phyloP scores from a whole-genome alignment of 169 alveolate species.

The Babesia divergens region DNA sequence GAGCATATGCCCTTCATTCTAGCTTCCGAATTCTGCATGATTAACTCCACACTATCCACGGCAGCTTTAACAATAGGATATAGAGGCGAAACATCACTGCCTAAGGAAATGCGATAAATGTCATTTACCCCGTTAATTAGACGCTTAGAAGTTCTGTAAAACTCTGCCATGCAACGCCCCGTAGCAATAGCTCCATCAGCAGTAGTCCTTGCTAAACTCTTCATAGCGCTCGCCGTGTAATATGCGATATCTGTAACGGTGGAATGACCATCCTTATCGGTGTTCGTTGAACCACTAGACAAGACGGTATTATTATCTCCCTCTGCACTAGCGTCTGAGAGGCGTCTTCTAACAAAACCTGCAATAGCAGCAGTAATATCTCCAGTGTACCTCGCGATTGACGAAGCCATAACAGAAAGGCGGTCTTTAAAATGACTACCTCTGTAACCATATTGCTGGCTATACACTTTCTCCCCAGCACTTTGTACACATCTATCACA shows the following conservation, averaged over 20 bases:
- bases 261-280: no score
- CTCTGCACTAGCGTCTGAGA: no score
- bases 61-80: background rate
- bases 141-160: background rate
- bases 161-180: conserved; percentile 1
- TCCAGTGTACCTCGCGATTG: background rate
- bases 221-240: background rate
- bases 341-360: background rate
- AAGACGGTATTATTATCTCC: no score
- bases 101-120: background rate
- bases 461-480: background rate
- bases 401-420: background rate
- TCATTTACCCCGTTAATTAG: background rate
- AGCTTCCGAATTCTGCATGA: background rate
- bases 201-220: background rate
- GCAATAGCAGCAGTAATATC: background rate
- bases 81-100: background rate
- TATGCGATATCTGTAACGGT: no score
- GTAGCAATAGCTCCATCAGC: background rate
- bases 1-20: background rate
- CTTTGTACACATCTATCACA: background rate
- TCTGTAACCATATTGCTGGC: no score
- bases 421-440: no score
- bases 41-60: background rate
- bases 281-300: no score